Evolutionary conservation across 495 filamentous ascomycete genomes (phyloP), one percentile per base, ranked within the genome.

Genomic region (Pyrenula massariospora): DNA sequence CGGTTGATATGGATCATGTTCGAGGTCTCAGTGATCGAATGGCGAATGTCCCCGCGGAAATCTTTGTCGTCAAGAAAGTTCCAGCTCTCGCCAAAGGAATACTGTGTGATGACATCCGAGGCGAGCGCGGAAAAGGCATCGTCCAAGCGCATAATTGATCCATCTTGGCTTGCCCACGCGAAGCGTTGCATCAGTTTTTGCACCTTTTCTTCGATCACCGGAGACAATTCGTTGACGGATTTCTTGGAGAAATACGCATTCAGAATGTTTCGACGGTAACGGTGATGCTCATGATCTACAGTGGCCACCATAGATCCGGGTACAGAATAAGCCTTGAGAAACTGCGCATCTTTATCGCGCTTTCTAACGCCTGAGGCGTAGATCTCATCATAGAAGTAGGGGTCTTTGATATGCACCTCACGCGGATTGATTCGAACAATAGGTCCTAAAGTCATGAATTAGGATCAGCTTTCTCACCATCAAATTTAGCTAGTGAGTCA

Each of bases 401-500:
- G 58, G 25, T 74, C 71, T n/a, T 67, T 68, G 54, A 73, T 63
- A 54, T 77, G 74, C 2, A 84, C 56, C 57, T 83, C 77, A 15
- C 66, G 48, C 0, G 81, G 80, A 23, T 65, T 74, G 42, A 83
- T 68, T 3, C 80, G 72, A 20, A 82, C 61, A 52, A 82, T 77
- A 1, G 80, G 77, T 0, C 77, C 78, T 78, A 25, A 23, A 31
- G 31, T 42, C 5, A 42, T 42, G 31, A 42, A 42, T 42, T 15
- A 42, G 31, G 15, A 42, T 15, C 31, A 42, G 31, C 31, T 42
- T 8, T 42, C 31, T 42, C 31, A 42, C 31, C 31, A 42, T 42
- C 31, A 42, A 42, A 42, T 42, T 42, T 42, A 15, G 31, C 31
- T 8, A 15, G 31, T 42, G 8, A 42, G 31, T 42, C 20, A 55